Base-by-base conservation (phyloP, 2,329 filamentous ascomycete species). In the Eurotiales sp. region DNA sequence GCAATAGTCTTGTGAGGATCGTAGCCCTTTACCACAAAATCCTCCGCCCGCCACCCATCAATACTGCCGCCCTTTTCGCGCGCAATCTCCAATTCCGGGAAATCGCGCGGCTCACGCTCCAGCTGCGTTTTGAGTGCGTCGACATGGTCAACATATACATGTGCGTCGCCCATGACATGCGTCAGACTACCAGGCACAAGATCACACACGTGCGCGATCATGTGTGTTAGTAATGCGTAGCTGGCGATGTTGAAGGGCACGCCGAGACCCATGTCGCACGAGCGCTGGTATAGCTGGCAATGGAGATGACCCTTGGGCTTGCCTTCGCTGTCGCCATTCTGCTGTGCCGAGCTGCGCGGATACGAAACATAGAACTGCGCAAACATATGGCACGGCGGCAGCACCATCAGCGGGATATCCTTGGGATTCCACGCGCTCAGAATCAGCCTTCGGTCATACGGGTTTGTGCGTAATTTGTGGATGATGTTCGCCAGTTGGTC, bases 201-300 rank as follows among this genome's bases (percentile, higher is more conserved):
- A 59, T 91, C 86, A 64, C 87, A 90, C 10, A 87, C 90, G 65
- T 91, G 86, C 1, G 93, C 92, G 42, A 99, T 75, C 87, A 99
- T 97, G 69, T 97, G 91, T 37, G 91, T 96, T 36, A 99, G 76
- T 51, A 99, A 76, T 29, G 93, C 90, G 72, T 99, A 99, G 57
- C 83, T 88, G 1, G 92, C 93, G 62, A 99, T 97, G 69, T 99
- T 99, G 77, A 99, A 99, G 1, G 93, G 93, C 19, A 97, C 90
- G 7, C 91, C 93, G 0, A 99, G 83, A 0, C 93, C 93, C 89
- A 97, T 96, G 68, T 99, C 93, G 73, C 91, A 96, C 5, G 85
- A 90, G 4, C 93, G 81, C 73, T 99, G 93, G 71, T 99, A 99
- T 3, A 99, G 74, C 62, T 95, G 83, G 61, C 90, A 95, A 66